Evolutionary conservation across 345 rosid species (phyloP), one percentile per base, ranked within the genome.

Genomic region (Isatis tinctoria): DNA sequence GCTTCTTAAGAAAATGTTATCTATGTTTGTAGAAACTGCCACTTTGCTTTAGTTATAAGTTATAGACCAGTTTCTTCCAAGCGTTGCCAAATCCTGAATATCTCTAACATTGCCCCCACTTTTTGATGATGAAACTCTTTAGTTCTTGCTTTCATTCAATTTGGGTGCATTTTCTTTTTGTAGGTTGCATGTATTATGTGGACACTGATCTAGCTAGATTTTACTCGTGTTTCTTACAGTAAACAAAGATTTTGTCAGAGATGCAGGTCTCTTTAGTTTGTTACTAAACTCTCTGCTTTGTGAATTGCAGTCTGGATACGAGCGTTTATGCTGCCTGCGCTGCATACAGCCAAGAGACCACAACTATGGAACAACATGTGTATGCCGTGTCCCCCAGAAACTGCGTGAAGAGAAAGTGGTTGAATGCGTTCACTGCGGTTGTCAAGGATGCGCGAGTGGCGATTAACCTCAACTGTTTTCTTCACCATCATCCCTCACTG

Each of bases 311-410:
- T 84, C 89, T 6, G 94, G 92, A 9, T 91, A 91, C 56, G 98
- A 93, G 65, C 87, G 90, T 4, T 77, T 93, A 14, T 91, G 97
- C 76, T 89, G 98, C 85, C 75, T 91, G 65, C 82, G 86, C 4
- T 91, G 94, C 83, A 91, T 91, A 54, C 98, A 91, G 82, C 94
- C 94, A 2, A 77, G 88, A 35, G 96, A 93, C 80, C 97, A 89
- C 83, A 91, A 89, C 86, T 93, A 86, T 5, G 88, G 86, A 60
- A 87, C 96, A 6, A 88, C 96, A 0, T 93, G 97, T 16, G 89
- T 91, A 24, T 88, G 97, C 24, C 83, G 94, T 54, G 96, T 93
- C 24, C 94, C 94, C 11, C 87, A 84, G 76, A 75, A 91, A 80
- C 70, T 89, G 65, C 83, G 94, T 78, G 94, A 93, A 84, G 97